Conservation (phyloP, 257 asterid species). For the Euphrasia confusa region DNA sequence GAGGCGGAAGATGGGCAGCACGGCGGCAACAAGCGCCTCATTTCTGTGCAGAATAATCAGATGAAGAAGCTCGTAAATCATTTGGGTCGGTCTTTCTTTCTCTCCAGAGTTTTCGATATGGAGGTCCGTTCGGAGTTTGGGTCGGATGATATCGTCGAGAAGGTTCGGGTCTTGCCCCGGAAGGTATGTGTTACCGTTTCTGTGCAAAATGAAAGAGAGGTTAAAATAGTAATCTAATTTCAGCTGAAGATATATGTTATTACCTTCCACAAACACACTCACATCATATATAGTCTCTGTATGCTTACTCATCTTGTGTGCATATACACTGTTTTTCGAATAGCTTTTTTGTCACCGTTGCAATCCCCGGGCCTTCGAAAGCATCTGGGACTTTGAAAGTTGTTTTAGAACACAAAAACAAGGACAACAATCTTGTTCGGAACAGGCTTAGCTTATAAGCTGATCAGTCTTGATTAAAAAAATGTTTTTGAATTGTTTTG, state of each 20-base stretch:
- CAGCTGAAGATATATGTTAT: no score
- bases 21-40: constrained; percentile 91
- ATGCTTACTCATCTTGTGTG: no score
- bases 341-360: no score
- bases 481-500: no score
- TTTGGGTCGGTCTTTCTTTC: constrained; percentile 64
- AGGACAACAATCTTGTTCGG: no score
- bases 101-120: constrained; percentile 67
- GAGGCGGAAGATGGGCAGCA: constrained; percentile 93
- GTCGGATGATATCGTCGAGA: constrained; percentile 63
- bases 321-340: no score
- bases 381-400: no score
- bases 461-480: no score
- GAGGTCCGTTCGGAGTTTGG: constrained; percentile 62
- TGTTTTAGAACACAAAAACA: no score
- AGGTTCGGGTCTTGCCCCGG: constrained; percentile 84
- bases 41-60: constrained; percentile 79
- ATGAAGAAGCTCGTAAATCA: constrained; percentile 84
- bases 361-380: no score
- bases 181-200: constrained; percentile 38
- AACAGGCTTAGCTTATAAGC: no score
- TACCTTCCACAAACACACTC: background rate
- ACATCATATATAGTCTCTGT: background rate
- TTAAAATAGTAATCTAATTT: background rate
- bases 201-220: background rate